These are phyloP conservation scores for Arthroderma sp. DNA, from an alignment of 2,329 filamentous ascomycete species.

Conservation along the genomic window DNA sequence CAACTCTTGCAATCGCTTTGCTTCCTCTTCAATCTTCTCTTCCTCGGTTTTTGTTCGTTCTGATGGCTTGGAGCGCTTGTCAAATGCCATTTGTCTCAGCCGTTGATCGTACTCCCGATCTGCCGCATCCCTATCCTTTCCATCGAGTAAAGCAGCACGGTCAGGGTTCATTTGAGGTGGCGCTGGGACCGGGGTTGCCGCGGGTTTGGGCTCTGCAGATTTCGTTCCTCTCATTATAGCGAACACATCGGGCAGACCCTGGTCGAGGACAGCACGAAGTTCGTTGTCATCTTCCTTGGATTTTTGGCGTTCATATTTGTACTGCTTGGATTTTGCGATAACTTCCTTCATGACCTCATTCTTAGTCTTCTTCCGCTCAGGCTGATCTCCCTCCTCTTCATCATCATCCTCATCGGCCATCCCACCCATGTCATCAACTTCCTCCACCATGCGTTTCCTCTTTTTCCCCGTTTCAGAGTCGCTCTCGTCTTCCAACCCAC, in stretches of 20 bases:
- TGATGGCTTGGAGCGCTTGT: constrained; percentile 72
- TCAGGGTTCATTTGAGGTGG: constrained; percentile 49
- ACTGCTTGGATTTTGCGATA: constrained; percentile 88
- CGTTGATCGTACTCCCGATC: constrained; percentile 82
- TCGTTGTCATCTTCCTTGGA: constrained; percentile 90
- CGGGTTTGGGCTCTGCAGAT: constrained; percentile 40
- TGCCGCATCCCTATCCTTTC: constrained; percentile 52
- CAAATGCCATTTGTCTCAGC: constrained; percentile 68
- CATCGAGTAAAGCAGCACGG: constrained; percentile 48
- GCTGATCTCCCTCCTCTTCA: constrained; percentile 43
- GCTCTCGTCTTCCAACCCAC: constrained; percentile 45
- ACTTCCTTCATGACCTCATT: constrained; percentile 97
- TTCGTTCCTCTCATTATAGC: constrained; percentile 53
- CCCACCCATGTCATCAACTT: constrained; percentile 34
- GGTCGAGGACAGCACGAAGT: constrained; percentile 68
- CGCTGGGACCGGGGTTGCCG: constrained; percentile 31
- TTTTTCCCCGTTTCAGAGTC: constrained; percentile 43
- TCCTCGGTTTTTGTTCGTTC: constrained; percentile 86
- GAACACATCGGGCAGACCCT: constrained; percentile 66
- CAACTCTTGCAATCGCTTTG: constrained; percentile 61
- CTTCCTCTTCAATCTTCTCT: constrained; percentile 67
- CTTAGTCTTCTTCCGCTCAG: constrained; percentile 83
- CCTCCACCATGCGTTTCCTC: constrained; percentile 38
- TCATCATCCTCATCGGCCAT: constrained; percentile 35
- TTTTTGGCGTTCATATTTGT: constrained; percentile 90